A percentile compares a stretch with the other conserved stretches of the same genome.
These are phyloP conservation scores for Penicillium sumatraense DNA, from an alignment of 2,329 filamentous ascomycete species.

Conservation along the genomic window DNA sequence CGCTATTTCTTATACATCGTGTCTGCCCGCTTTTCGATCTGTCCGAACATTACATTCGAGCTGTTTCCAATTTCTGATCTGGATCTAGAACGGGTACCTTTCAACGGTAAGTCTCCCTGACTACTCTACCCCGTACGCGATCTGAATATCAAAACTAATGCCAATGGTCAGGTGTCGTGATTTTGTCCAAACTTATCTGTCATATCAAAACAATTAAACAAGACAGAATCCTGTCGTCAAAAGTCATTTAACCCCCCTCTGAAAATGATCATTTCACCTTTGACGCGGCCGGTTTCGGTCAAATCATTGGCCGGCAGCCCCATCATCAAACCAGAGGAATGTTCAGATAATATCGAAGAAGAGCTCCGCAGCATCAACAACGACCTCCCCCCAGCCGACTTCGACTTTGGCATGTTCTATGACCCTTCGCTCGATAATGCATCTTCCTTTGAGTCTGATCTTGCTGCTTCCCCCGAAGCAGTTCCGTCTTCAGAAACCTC, in stretches of 20 bases:
- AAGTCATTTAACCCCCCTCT: neutral
- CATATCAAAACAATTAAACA: too few relatives aligned
- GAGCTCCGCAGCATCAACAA: slow-evolving; percentile 73
- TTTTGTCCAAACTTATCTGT: too few relatives aligned
- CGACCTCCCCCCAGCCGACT: slow-evolving; percentile 72
- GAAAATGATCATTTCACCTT: neutral
- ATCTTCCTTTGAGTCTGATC: neutral
- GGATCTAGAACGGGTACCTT: too few relatives aligned
- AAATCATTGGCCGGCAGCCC: slow-evolving; percentile 35
- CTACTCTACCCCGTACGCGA: too few relatives aligned
- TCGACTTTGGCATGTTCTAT: slow-evolving; percentile 62
- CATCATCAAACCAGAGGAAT: slow-evolving; percentile 12
- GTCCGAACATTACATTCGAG: too few relatives aligned
- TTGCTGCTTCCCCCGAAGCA: neutral
- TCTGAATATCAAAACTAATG: too few relatives aligned
- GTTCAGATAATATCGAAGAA: slow-evolving; percentile 58
- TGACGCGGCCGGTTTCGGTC: slow-evolving; percentile 34
- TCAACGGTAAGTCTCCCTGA: too few relatives aligned
- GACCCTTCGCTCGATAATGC: slow-evolving; percentile 23
- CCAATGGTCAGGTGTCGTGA: too few relatives aligned
- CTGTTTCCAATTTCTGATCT: too few relatives aligned
- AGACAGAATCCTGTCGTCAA: too few relatives aligned
- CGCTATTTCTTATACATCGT: too few relatives aligned
- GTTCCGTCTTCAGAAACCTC: neutral
- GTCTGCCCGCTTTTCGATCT: too few relatives aligned